These are phyloP conservation scores for Aspergillus aculeatus DNA, from an alignment of 2,329 filamentous ascomycete genomes.

Conservation along the genomic window DNA sequence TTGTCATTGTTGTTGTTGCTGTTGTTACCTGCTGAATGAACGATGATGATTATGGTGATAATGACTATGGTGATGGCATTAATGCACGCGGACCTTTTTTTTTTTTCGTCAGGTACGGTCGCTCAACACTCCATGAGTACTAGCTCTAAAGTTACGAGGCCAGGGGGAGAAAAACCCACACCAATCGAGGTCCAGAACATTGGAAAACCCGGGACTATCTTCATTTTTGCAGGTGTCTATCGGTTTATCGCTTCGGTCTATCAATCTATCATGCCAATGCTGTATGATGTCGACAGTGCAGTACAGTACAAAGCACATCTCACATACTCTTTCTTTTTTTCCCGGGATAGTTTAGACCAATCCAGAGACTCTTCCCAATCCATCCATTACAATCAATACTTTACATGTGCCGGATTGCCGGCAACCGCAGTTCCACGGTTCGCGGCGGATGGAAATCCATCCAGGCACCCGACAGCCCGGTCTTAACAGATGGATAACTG, in stretches of 20 bases:
- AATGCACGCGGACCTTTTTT: neutral
- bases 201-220: neutral
- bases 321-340: too few species aligned
- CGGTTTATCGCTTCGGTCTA: neutral
- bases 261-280: neutral
- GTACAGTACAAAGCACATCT: neutral
- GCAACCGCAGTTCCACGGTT: slow-evolving; percentile 4
- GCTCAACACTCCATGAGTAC: neutral
- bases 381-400: neutral
- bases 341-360: neutral
- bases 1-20: neutral
- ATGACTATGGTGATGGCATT: neutral
- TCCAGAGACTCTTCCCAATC: neutral
- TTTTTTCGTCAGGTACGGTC: slow-evolving; percentile 1
- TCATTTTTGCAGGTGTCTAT: neutral
- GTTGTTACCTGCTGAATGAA: neutral
- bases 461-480: slow-evolving; percentile 3
- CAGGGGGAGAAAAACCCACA: slow-evolving; percentile 3
- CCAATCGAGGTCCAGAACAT: slow-evolving; percentile 1
- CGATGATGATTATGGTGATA: neutral
- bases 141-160: slow-evolving; percentile 2
- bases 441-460: slow-evolving; percentile 4
- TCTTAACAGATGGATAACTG: neutral
- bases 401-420: neutral
- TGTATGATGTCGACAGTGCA: neutral